Conservation (phyloP, 345 rosid species). For the Hirschfeldia incana region DNA sequence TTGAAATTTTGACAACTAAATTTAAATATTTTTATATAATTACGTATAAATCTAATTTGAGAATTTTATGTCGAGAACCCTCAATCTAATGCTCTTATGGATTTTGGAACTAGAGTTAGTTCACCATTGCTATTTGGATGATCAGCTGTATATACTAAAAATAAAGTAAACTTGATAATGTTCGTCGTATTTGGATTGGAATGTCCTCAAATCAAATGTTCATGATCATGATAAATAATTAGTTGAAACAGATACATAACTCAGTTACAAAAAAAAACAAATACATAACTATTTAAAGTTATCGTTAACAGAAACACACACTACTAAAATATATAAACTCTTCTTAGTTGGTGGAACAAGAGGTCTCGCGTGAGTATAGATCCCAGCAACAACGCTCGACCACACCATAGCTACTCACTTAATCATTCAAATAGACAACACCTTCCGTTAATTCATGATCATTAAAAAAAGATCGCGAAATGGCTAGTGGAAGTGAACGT, state of each 20-base stretch:
- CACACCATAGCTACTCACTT: background rate
- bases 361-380: background rate
- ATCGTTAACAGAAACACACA: background rate
- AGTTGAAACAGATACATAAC: too few species aligned
- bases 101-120: background rate
- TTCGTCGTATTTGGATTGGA: too few species aligned
- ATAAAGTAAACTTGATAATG: background rate
- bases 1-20: background rate
- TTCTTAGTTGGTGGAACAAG: background rate
- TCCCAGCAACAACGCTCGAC: background rate
- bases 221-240: too few species aligned
- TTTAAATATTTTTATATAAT: too few species aligned
- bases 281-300: background rate
- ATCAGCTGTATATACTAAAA: background rate
- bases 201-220: too few species aligned
- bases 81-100: too few species aligned
- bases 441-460: background rate
- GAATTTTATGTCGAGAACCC: too few species aligned
- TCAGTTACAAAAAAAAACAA: too few species aligned
- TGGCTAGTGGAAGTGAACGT: constrained; percentile 39
- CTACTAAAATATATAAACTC: background rate
- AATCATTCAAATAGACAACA: background rate
- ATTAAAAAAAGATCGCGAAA: constrained; percentile 4
- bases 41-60: too few species aligned
- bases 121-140: background rate